Conservation (phyloP, 1,139 yeast genomes). For the Trichomonascaceae sp. region DNA sequence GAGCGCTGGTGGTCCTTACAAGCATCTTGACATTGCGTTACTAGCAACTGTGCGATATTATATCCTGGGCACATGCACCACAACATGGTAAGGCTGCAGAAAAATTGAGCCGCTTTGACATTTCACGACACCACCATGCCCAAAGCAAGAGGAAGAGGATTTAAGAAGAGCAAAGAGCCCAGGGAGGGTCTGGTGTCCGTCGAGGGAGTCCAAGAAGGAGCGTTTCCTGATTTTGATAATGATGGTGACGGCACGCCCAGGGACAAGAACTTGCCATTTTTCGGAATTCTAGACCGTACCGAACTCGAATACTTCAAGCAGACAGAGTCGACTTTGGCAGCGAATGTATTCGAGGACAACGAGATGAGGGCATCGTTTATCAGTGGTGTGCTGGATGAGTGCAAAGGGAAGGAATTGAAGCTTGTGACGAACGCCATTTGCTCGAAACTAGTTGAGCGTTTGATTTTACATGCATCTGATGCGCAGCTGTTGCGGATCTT, state of each 20-base stretch:
- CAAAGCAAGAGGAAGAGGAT: neutral
- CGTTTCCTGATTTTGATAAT: no score
- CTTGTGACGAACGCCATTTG: constrained; percentile 90
- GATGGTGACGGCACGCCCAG: neutral
- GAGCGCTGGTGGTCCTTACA: no score
- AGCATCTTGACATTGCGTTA: no score
- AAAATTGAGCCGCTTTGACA: no score
- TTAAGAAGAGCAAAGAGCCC: no score
- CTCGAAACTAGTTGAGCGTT: constrained; percentile 80
- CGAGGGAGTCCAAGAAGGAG: no score
- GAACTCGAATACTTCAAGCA: constrained; percentile 86
- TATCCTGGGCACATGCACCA: no score
- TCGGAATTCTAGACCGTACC: constrained; percentile 71
- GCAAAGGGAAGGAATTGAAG: constrained; percentile 81
- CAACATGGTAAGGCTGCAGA: no score
- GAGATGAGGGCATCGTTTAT: constrained; percentile 70
- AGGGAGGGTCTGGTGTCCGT: no score
- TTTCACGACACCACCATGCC: no score
- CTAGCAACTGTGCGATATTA: no score
- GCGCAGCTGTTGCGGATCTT: constrained; percentile 51
- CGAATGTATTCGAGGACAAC: constrained; percentile 60
- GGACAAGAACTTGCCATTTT: constrained; percentile 33
- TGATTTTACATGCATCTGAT: constrained; percentile 54
- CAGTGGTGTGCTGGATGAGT: constrained; percentile 69
- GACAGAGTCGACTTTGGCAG: constrained; percentile 76